phyloP scores from a whole-genome alignment of 148 eudicot species.

The Persicaria maculosa region DNA sequence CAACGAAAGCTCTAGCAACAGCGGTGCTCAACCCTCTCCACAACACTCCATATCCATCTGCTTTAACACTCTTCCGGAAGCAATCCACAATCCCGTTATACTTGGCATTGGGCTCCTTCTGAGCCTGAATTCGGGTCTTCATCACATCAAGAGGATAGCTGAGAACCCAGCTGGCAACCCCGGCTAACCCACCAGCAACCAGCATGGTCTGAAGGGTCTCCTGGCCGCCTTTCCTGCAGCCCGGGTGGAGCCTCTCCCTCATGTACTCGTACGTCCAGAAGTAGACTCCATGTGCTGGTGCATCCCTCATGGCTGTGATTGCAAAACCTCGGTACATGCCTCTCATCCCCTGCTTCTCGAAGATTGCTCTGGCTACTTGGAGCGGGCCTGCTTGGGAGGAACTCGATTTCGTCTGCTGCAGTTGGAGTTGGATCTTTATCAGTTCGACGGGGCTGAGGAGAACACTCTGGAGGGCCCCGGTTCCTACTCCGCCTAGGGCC shows the following conservation, averaged over 20 bases:
- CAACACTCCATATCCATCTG: conserved; percentile 60
- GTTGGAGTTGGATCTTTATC: conserved; percentile 75
- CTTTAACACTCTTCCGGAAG: conserved; percentile 45
- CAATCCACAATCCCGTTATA: conserved; percentile 70
- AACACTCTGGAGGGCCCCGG: conserved; percentile 83
- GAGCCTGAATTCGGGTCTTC: conserved; percentile 72
- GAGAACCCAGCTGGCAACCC: conserved; percentile 71
- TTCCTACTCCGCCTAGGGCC: conserved; percentile 66
- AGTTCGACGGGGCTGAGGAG: conserved; percentile 75
- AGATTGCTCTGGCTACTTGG: conserved; percentile 43
- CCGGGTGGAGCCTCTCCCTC: conserved; percentile 77
- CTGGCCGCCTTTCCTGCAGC: conserved; percentile 62
- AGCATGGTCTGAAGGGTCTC: conserved; percentile 73
- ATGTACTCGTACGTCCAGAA: conserved; percentile 72
- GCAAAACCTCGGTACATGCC: conserved; percentile 76
- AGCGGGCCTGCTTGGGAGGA: conserved; percentile 38
- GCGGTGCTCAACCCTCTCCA: conserved; percentile 84
- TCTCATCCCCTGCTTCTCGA: conserved; percentile 42
- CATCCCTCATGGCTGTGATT: conserved; percentile 73
- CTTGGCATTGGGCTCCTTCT: conserved; percentile 27
- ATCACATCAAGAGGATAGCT: conserved; percentile 87
- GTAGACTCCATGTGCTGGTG: conserved; percentile 76
- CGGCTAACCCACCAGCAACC: conserved; percentile 83
- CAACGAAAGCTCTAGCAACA: conserved; percentile 72
- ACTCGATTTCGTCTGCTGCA: conserved; percentile 24